These are phyloP conservation scores for Trametes elegans DNA, from an alignment of 768 basidiomycete genomes.

Conservation along the genomic window DNA sequence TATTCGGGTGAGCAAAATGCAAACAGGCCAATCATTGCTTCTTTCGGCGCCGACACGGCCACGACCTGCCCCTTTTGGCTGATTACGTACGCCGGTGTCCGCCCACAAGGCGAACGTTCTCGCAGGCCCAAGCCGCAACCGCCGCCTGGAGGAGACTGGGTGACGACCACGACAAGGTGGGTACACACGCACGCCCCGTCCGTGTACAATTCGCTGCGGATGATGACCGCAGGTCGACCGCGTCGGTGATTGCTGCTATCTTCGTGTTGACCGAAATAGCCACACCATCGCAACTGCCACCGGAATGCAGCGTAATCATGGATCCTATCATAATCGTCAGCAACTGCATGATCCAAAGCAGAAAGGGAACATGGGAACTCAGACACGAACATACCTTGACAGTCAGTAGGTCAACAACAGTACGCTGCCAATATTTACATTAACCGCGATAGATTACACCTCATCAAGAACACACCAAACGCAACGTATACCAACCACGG, in stretches of 20 bases:
- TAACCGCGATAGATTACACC: constrained; percentile 6
- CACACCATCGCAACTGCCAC: no score
- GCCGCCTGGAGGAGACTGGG: not conserved
- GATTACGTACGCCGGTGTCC: constrained; percentile 3
- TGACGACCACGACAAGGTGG: no score
- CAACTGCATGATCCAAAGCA: no score
- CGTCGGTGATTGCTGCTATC: no score
- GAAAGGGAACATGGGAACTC: not conserved
- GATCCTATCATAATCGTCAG: no score
- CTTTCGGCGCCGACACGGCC: not conserved
- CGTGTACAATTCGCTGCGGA: no score
- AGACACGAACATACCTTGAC: not conserved
- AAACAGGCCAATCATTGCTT: not conserved
- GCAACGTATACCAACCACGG: not conserved
- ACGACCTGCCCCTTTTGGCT: not conserved
- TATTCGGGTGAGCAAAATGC: not conserved
- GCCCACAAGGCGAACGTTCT: not conserved
- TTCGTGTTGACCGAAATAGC: no score
- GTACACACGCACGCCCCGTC: no score
- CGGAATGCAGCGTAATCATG: no score
- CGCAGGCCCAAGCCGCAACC: no score
- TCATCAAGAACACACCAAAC: not conserved
- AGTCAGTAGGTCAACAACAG: not conserved
- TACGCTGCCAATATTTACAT: constrained; percentile 4
- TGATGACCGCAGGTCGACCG: no score